These are phyloP conservation scores for Boehmeria nivea DNA, from an alignment of 306 rosid species.

Conservation along the genomic window DNA sequence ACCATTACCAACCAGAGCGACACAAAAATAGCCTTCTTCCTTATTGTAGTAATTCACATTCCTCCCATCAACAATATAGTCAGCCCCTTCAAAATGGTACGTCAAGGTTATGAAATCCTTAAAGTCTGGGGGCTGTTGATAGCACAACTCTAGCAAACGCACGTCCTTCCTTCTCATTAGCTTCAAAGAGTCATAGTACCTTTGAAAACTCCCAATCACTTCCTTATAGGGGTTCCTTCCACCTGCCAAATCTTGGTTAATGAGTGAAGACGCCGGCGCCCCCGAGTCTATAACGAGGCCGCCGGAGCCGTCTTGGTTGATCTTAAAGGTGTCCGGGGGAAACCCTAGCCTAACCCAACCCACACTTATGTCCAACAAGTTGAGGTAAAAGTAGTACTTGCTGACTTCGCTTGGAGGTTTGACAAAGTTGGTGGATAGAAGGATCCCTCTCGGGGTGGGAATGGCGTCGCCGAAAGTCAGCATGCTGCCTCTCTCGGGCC, in stretches of 20 bases:
- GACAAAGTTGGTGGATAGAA: slow-evolving; percentile 2
- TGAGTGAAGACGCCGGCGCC: too few species aligned
- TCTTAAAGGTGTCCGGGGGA: background rate
- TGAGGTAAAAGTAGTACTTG: background rate
- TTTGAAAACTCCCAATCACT: background rate
- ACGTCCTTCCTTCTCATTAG: background rate
- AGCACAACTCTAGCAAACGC: background rate
- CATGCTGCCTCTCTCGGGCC: background rate
- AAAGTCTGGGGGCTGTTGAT: background rate
- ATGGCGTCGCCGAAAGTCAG: background rate
- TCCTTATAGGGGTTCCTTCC: background rate
- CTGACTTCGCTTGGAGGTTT: background rate
- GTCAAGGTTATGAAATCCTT: background rate
- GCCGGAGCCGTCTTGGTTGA: background rate
- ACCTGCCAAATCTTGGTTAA: background rate
- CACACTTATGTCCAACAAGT: background rate
- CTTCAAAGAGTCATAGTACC: background rate
- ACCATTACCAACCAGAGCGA: background rate
- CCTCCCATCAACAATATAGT: background rate
- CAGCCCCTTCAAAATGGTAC: background rate
- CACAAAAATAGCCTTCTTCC: background rate
- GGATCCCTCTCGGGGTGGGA: background rate
- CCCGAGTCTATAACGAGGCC: background rate
- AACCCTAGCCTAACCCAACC: background rate
- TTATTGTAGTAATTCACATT: background rate